Base-by-base conservation (phyloP, 306 rosid genomes). In the Trifolium repens region DNA sequence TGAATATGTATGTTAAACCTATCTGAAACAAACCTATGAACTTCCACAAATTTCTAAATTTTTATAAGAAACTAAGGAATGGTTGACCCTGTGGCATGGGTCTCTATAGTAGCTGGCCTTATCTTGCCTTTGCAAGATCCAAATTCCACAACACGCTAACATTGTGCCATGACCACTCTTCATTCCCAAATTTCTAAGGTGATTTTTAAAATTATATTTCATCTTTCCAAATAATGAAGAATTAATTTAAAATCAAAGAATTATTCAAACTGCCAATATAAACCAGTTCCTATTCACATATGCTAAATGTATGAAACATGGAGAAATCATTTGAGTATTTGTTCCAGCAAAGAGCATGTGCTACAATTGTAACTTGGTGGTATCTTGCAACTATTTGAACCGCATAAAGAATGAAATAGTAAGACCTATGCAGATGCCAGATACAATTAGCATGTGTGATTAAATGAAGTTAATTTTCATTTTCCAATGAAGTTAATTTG, bases 381-480 rank as follows among this genome's bases (percentile, higher is more conserved):
- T 34, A 71, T 63, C 73, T 39, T 11, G 65, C 37, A 78, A 52
- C 17, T 37, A 71, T 61, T 63, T 57, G 63, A 81, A 42, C 60
- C 35, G 14, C 17, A 64, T 30, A 43, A 9, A 5, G 66, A 72
- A 72, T 63, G 42, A 52, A 67, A 64, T 53, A 1, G 49, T 71
- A 53, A 32, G 16, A 47, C 49, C 66, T 64, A 64, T 3, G 35
- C 35, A 32, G 35, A 64, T 66, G 71, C 35, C 53, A 66, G 34
- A 66, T 2, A 30, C 42, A 9, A 19, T 40, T 24, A 40, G 19
- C 52, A 6, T 40, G 17, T 24, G n/a, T 66, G 35, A 19, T 59
- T 61, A 49, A 37, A 61, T 37, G 26, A 61, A 61, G 34, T 39
- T 68, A 65, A 43, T 72, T 72, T 32, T 42, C 2, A 37, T 42